Base-by-base conservation (phyloP, 768 basidiomycete genomes). In the Tulasnella sp. region DNA sequence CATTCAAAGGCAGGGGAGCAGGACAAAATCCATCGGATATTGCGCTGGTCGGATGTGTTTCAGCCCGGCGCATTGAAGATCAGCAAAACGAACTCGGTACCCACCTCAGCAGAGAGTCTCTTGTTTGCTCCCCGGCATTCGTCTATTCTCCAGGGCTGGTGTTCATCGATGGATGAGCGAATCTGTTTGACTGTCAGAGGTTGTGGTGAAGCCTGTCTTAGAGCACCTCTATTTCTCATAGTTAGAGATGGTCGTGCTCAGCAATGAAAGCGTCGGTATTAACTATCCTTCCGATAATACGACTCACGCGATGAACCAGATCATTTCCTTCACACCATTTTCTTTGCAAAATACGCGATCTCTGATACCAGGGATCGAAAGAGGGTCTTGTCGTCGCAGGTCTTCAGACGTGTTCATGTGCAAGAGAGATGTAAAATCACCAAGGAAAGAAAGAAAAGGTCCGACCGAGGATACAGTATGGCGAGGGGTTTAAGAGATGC, bases 321-420 rank as follows among this genome's bases (percentile, higher is more conserved):
- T 58, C 34, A 34, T 44, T 14, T 77, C 48, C 34, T 40, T 80
- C 82, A 42, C 42, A 82, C 83, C 96, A 86, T 97, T 9, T 97
- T 72, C 95, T 94, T 82, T 93, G 98, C 89, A 94, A 94, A 90
- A 97, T 97, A 79, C 93, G 88, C 1, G 94, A 93, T n/a, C 91
- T 90, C 46, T 90, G 89, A 64, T 64, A 12, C 60, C n/a, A 24
- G n/a, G 60, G 31, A 64, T 12, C 7, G 31, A 64, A 31, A 64
- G 11, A 7, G 60, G 60, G 11, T 50, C 48, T 6, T 50, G 12
- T 20, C 48, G 48, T 50, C 48, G 48, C 48, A 50, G 42, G 42
- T 42, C 42, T 42, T 42, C 12, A 9, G 42, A 42, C 42, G 42
- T 42, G 42, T 42, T 8, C 42, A 42, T 42, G 42, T 42, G 42